These are phyloP conservation scores for Cryphonectria carpinicola DNA, from an alignment of 2,329 filamentous ascomycete genomes.

Conservation along the genomic window DNA sequence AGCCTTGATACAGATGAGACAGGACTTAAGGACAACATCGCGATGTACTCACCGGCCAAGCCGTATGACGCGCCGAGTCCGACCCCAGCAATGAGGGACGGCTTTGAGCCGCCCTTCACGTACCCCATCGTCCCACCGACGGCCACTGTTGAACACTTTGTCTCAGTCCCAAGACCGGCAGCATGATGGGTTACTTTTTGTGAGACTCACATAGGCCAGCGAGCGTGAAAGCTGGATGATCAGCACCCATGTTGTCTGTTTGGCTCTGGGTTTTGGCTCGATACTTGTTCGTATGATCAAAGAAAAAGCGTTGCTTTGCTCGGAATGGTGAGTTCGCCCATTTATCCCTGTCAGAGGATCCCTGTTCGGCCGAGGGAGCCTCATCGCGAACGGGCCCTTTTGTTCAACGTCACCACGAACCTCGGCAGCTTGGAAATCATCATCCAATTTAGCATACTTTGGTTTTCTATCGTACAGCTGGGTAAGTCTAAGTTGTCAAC, in stretches of 20 bases:
- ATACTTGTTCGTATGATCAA: not conserved
- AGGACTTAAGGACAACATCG: not conserved
- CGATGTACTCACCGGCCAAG: slow-evolving; percentile 34
- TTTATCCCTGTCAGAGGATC: slow-evolving; percentile 2
- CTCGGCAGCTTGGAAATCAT: not conserved
- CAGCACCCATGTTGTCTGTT: slow-evolving; percentile 34
- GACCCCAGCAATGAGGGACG: slow-evolving; percentile 40
- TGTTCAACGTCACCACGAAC: slow-evolving; percentile 7
- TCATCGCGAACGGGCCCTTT: slow-evolving; percentile 15
- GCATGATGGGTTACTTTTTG: not conserved
- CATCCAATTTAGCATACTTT: not conserved
- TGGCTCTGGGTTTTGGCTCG: not conserved
- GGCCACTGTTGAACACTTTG: slow-evolving; percentile 35
- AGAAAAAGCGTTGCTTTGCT: not conserved
- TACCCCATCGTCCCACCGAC: slow-evolving; percentile 40
- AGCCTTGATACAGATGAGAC: not conserved
- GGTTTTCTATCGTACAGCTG: not conserved
- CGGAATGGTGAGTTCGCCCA: not conserved
- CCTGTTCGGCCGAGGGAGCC: slow-evolving; percentile 11
- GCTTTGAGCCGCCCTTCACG: slow-evolving; percentile 37
- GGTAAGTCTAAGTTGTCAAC: too few relatives aligned
- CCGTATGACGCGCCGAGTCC: slow-evolving; percentile 40
- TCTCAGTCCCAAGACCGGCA: not conserved
- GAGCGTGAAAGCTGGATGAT: slow-evolving; percentile 47
- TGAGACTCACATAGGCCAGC: slow-evolving; percentile 42